Base-by-base conservation (phyloP, 1,284 basidiomycete species). In the Meira miltonrushii region DNA sequence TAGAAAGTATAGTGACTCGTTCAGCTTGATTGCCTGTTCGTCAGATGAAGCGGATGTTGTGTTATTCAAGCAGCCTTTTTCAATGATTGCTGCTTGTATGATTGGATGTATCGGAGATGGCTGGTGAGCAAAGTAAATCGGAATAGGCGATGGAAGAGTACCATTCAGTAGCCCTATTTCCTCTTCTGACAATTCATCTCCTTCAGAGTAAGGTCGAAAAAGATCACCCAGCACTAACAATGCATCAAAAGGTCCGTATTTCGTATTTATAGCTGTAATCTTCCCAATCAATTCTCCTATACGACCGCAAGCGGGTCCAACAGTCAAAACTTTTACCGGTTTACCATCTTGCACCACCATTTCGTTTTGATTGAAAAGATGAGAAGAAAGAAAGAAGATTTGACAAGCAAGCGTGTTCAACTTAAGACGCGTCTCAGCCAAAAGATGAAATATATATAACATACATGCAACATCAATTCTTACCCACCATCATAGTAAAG, bases 191-290 rank as follows among this genome's bases (percentile, higher is more conserved):
- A 81, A 77, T 1, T 81, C 71, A 11, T 57, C 63, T 11, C 28
- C 54, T 46, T 23, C 33, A 10, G 11, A 7, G 15, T 3, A 39
- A 19, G 58, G 33, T 10, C 86, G 87, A 80, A 98, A 98, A 78
- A 97, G 88, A 80, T 98, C 92, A 5, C 94, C 93, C 2, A 85
- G 81, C 67, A 92, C 88, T 47, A 98, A 83, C 17, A 89, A 85
- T 39, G 92, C 84, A 70, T 92, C 87, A 75, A 98, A 98, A 69
- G 90, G 91, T 57, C 93, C 93, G 79, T 97, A 89, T 79, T 96
- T 97, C 59, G 85, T 82, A 80, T 98, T 86, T 71, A 97, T 93
- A 19, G 86, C 82, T 55, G 85, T 86, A 65, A 95, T 84, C 81
- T 95, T 97, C 56, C 84, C 77, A 68, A 90, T 87, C 15, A 95